Conservation (phyloP, 164 flowering plant species). For the Nymphaea colorata region DNA sequence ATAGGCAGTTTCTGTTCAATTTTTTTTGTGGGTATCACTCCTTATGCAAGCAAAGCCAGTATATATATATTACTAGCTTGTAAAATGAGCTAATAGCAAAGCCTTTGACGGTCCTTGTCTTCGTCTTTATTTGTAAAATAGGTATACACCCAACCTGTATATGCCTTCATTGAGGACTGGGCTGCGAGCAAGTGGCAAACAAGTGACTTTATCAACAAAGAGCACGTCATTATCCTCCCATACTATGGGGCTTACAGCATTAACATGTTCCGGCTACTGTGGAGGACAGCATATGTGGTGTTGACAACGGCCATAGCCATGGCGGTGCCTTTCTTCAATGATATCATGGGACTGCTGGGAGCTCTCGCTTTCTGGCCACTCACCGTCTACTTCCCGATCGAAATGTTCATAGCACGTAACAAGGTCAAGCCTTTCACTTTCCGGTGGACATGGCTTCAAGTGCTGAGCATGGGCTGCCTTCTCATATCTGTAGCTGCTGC, state of each 20-base stretch:
- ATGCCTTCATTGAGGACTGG: conserved; percentile 36
- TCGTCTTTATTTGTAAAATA: conserved; percentile 6
- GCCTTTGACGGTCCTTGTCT: not conserved
- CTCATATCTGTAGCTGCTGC: conserved; percentile 56
- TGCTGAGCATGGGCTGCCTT: conserved; percentile 59
- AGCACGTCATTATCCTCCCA: conserved; percentile 32
- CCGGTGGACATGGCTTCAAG: conserved; percentile 60
- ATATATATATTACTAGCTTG: too few species aligned
- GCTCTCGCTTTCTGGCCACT: conserved; percentile 73
- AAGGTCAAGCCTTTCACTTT: conserved; percentile 35
- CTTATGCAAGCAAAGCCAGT: not conserved
- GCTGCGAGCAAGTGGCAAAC: conserved; percentile 39
- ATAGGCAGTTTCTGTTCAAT: too few species aligned
- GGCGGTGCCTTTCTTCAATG: conserved; percentile 87
- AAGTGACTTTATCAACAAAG: conserved; percentile 38
- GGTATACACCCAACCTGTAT: conserved; percentile 79
- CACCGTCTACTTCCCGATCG: conserved; percentile 82
- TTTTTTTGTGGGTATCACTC: not conserved
- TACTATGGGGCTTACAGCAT: conserved; percentile 21
- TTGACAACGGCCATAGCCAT: conserved; percentile 62
- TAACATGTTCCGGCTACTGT: conserved; percentile 51
- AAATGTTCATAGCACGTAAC: conserved; percentile 61
- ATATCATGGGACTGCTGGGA: conserved; percentile 61
- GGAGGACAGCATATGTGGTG: conserved; percentile 65
- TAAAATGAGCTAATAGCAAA: too few species aligned